Conservation (phyloP, 805 yeast genomes). For the Wickerhamomyces rabaulensis region DNA sequence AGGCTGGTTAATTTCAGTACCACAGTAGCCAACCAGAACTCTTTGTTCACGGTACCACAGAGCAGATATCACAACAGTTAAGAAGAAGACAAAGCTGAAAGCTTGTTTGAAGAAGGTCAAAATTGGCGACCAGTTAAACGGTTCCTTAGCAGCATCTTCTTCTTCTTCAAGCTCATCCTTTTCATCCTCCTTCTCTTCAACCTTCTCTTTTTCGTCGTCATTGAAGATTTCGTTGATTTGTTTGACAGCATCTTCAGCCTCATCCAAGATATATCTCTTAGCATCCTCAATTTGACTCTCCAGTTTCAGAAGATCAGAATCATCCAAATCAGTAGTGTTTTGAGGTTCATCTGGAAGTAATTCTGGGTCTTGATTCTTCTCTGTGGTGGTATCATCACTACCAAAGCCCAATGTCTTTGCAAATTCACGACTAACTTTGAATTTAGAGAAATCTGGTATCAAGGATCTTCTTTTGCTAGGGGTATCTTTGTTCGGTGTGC, state of each 20-base stretch:
- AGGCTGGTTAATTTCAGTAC: constrained; percentile 45
- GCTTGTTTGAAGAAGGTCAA: constrained; percentile 19
- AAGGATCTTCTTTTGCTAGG: constrained; percentile 19
- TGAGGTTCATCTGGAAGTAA: constrained; percentile 7
- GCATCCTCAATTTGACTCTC: constrained; percentile 22
- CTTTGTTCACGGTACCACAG: constrained; percentile 65
- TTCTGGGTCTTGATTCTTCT: constrained; percentile 5
- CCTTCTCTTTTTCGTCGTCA: constrained; percentile 7
- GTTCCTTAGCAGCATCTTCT: constrained; percentile 5
- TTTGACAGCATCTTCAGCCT: constrained; percentile 24
- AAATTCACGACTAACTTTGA: constrained; percentile 30
- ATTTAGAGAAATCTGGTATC: constrained; percentile 27
- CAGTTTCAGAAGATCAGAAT: constrained; percentile 14
- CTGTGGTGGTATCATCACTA: not conserved
- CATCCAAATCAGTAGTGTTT: constrained; percentile 9
- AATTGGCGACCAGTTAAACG: constrained; percentile 4
- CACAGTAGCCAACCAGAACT: constrained; percentile 69
- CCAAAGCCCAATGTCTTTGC: constrained; percentile 30
- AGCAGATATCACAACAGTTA: constrained; percentile 34
- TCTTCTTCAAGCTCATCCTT: not conserved
- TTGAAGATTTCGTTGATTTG: constrained; percentile 17
- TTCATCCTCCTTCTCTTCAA: constrained; percentile 11
- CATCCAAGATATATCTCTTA: constrained; percentile 19
- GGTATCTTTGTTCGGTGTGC: not conserved
- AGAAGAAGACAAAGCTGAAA: constrained; percentile 31